These are phyloP conservation scores for Mortierella claussenii DNA, from an alignment of 192 early-diverging fungal genomes.

Conservation along the genomic window DNA sequence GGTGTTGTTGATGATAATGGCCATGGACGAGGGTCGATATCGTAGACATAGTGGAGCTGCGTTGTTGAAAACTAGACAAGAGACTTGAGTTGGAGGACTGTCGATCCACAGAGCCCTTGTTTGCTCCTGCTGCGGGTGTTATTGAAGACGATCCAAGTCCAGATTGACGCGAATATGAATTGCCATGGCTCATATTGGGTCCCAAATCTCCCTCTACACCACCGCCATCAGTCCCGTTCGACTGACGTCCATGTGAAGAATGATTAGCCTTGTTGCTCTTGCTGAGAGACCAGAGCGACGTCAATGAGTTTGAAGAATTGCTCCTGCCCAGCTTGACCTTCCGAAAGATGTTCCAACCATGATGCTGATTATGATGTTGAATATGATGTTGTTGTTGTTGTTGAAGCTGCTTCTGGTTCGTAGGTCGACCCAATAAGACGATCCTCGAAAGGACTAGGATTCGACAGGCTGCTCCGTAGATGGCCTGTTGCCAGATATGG, in stretches of 20 bases:
- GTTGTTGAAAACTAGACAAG: conserved; percentile 4
- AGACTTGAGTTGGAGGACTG: conserved; percentile 32
- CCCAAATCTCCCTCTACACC: conserved; percentile 30
- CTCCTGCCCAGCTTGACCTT: conserved; percentile 28
- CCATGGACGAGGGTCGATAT: neutral
- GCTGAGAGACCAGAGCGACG: conserved; percentile 29
- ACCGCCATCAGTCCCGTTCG: conserved; percentile 40
- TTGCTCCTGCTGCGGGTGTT: too few species aligned
- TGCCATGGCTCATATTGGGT: conserved; percentile 28
- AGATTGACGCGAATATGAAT: conserved; percentile 20
- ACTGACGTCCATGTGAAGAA: neutral
- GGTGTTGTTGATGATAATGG: neutral
- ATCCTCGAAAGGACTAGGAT: conserved; percentile 50
- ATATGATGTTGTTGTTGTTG: conserved; percentile 38
- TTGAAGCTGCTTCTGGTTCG: conserved; percentile 34
- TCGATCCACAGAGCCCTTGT: neutral
- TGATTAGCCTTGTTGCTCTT: conserved; percentile 21
- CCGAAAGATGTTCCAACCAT: conserved; percentile 48
- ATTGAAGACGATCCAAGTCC: too few species aligned
- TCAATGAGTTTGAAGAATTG: conserved; percentile 43
- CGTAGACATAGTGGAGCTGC: too few species aligned
- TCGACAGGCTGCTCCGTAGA: conserved; percentile 52
- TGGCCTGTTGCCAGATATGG: conserved; percentile 55
- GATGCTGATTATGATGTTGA: conserved; percentile 24
- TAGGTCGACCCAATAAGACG: conserved; percentile 46